Evolutionary conservation across 371 early-diverging fungal species (phyloP), one percentile per base, ranked within the genome.

Genomic region (Mortierella sp.): DNA sequence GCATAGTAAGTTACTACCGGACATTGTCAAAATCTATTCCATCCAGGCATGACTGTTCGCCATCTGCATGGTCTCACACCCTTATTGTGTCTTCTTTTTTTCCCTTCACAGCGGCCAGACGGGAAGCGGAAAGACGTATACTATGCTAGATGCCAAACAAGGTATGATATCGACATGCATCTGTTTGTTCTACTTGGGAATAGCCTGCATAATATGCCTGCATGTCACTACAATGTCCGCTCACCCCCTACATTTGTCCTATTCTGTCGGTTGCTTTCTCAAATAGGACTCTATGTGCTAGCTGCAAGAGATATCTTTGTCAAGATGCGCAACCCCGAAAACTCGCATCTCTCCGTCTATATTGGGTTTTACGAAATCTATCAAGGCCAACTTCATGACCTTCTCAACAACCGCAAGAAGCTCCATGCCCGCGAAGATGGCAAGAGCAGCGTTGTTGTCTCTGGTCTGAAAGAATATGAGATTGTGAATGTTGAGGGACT

Each of bases 301-400:
- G 98, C 99, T 0, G 96, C 95, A 0, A 81, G 92, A 18, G 98
- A 97, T 72, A 95, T 98, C 44, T 97, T 99, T 77, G 82, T 86
- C 7, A 73, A 87, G 64, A 86, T 97, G 1, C 88, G 88, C 37
- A 86, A 84, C 11, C 89, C 90, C 15, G 88, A 91, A 45, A 86
- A 94, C 82, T 58, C 81, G 1, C 91, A 96, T 68, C 75, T 96
- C n/a, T 71, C 87, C 14, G 95, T 94, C 4, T 92, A 85, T 57
- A 94, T 97, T 53, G 92, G 93, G 30, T 99, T 98, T 71, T 98
- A 95, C 72, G 99, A 99, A 81, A 97, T 99, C 59, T 99, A 99
- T 80, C 96, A 97, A 83, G 94, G 95, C 14, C 94, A 97, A 47
- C 84, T 99, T n/a, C 96, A 93, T 70, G 99, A 99, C 76, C 80